phyloP scores from a whole-genome alignment of 2,329 filamentous ascomycete species.

The Xylariaceae sp. region DNA sequence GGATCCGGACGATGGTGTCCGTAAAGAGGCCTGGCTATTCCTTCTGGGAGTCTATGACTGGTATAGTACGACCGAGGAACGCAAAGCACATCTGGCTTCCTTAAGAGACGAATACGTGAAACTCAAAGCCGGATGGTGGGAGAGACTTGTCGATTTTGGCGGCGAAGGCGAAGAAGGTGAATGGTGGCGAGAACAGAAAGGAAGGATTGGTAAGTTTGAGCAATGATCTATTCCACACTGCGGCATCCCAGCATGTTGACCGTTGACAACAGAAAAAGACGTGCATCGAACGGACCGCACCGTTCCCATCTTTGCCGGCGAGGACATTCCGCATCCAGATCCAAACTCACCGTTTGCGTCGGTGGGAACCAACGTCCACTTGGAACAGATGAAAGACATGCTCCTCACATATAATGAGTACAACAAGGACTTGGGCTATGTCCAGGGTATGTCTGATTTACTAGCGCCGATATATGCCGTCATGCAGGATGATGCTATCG shows the following conservation, averaged over 20 bases:
- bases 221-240: constrained; percentile 1
- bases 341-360: constrained; percentile 92
- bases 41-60: constrained; percentile 87
- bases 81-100: constrained; percentile 75
- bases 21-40: constrained; percentile 96
- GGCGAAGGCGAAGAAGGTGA: constrained; percentile 78
- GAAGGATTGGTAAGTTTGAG: constrained; percentile 71
- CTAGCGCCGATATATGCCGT: constrained; percentile 95
- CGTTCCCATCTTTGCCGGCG: constrained; percentile 90
- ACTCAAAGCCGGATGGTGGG: constrained; percentile 95
- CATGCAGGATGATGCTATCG: constrained; percentile 92
- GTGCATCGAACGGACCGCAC: constrained; percentile 95
- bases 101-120: constrained; percentile 89
- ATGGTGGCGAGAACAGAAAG: constrained; percentile 94
- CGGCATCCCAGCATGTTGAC: constrained; percentile 18
- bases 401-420: constrained; percentile 97
- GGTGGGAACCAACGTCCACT: constrained; percentile 88
- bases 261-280: constrained; percentile 70
- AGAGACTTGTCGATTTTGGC: constrained; percentile 76
- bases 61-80: constrained; percentile 82
- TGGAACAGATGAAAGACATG: constrained; percentile 99
- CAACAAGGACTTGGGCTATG: constrained; percentile 91
- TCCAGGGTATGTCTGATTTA: constrained; percentile 97
- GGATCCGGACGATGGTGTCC: constrained; percentile 79
- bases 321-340: constrained; percentile 94